Evolutionary conservation across 352 stramenopile genomes (phyloP), one percentile per base, ranked within the genome.

Genomic region (Phytophthora pini): DNA sequence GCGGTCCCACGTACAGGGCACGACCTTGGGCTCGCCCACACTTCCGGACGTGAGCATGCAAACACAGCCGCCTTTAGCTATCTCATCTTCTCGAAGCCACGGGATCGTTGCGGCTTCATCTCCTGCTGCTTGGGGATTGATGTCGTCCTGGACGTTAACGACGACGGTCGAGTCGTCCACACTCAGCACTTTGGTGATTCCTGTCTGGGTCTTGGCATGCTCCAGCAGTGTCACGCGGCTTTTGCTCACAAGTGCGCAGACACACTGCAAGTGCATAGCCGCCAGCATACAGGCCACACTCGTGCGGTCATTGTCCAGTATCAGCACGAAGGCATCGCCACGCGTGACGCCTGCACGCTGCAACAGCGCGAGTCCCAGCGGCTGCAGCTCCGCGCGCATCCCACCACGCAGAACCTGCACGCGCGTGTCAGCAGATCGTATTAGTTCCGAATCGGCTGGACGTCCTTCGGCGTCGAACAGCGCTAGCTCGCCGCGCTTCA

Each of bases 1-100:
- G 50, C 72, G 71, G 39, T 83, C 61, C 88, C 88, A 95, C 53
- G 80, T 85, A 58, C 81, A 93, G 10, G 69, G 65, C 10, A 93
- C 87, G 20, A 96, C 77, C 69, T 96, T 96, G 10, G 88, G 82
- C 26, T 76, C 58, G 10, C 82, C 87, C 11, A 93, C 81, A 55
- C 85, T 96, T 2, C 88, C 88, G 4, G 88, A 96, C 26, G 88
- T 96, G 43, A 96, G 80, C 74, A 96, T 83, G 39, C 88, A 83
- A 24, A 95, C 82, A 20, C 77, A 79, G 4, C 77, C 82, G 6
- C 63, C 73, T 6, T 60, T 64, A 2, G 26, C 17, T 12, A 91
- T 65, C 11, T 69, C 72, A 0, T 53, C 8, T 1, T 84, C 62
- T 24, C 57, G 13, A 1, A 84, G 56, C 86, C 86, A 94, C 38